Evolutionary conservation across 768 basidiomycete genomes (phyloP).

Genomic region (Filobasidium floriforme): DNA sequence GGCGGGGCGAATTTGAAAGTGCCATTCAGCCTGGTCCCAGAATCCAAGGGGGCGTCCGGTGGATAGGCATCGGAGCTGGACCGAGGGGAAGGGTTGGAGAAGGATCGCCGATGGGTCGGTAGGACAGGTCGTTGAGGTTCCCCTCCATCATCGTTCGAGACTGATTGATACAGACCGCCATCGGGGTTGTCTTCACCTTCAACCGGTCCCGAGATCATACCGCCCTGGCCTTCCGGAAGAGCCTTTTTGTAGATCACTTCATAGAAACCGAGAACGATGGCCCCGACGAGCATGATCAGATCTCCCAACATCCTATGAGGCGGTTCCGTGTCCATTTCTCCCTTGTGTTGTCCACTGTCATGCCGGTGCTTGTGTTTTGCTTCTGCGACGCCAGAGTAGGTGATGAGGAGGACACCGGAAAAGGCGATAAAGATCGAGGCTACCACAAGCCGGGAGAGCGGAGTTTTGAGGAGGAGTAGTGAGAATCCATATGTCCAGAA

Average conservation of each 20-base stretch:
- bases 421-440: constrained; percentile 72
- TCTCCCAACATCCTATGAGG: constrained; percentile 37
- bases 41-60: neutral
- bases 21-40: neutral
- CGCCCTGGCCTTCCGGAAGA: constrained; percentile 39
- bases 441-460: constrained; percentile 64
- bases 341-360: neutral
- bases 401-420: constrained; percentile 67
- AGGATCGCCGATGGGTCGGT: neutral
- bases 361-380: constrained; percentile 38
- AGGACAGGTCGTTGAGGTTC: neutral
- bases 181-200: neutral
- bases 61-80: neutral
- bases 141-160: constrained; percentile 2
- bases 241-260: constrained; percentile 44
- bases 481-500: constrained; percentile 86
- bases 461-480: constrained; percentile 49
- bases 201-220: constrained; percentile 12
- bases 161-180: constrained; percentile 10
- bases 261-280: constrained; percentile 41
- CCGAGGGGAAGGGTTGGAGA: neutral
- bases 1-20: neutral
- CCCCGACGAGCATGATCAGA: constrained; percentile 41
- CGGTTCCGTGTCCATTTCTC: constrained; percentile 1
- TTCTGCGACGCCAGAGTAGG: constrained; percentile 55